These are phyloP conservation scores for Paraphoma sp. DNA, from an alignment of 2,329 filamentous ascomycete species.

Conservation along the genomic window DNA sequence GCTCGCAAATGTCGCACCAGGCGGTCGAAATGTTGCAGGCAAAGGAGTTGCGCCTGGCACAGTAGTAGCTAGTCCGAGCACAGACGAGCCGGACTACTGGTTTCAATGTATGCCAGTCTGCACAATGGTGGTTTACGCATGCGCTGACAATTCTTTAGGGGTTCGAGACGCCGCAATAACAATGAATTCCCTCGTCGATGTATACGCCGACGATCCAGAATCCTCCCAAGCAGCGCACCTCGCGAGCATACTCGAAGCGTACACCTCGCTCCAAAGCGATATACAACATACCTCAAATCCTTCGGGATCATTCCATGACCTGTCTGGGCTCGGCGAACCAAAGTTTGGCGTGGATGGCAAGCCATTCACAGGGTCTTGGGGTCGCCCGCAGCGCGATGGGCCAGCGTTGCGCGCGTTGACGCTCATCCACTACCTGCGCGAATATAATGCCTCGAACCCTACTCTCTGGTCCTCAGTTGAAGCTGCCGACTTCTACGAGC, in stretches of 20 bases:
- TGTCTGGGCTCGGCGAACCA: constrained; percentile 52
- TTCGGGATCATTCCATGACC: constrained; percentile 44
- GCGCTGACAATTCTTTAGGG: constrained; percentile 36
- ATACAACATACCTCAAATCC: constrained; percentile 50
- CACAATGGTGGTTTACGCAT: neutral
- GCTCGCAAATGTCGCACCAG: constrained; percentile 52
- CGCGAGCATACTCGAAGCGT: constrained; percentile 41
- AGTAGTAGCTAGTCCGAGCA: constrained; percentile 53
- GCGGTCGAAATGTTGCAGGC: constrained; percentile 46
- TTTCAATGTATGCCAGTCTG: constrained; percentile 47
- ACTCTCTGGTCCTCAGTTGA: constrained; percentile 37
- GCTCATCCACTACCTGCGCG: constrained; percentile 50
- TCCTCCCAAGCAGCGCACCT: constrained; percentile 34
- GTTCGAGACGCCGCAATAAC: constrained; percentile 55
- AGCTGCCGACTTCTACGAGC: constrained; percentile 38
- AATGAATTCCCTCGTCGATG: constrained; percentile 48
- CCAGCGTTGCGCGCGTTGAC: constrained; percentile 53
- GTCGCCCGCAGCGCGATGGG: constrained; percentile 53
- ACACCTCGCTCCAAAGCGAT: constrained; percentile 40
- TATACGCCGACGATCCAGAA: constrained; percentile 44
- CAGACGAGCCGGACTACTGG: constrained; percentile 51
- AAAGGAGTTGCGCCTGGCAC: constrained; percentile 46
- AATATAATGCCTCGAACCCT: constrained; percentile 50
- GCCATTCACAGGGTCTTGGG: constrained; percentile 49
- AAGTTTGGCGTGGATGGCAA: constrained; percentile 51